Evolutionary conservation across 805 yeast genomes (phyloP), one percentile per base, ranked within the genome.

Genomic region (Cephaloascus fragrans): DNA sequence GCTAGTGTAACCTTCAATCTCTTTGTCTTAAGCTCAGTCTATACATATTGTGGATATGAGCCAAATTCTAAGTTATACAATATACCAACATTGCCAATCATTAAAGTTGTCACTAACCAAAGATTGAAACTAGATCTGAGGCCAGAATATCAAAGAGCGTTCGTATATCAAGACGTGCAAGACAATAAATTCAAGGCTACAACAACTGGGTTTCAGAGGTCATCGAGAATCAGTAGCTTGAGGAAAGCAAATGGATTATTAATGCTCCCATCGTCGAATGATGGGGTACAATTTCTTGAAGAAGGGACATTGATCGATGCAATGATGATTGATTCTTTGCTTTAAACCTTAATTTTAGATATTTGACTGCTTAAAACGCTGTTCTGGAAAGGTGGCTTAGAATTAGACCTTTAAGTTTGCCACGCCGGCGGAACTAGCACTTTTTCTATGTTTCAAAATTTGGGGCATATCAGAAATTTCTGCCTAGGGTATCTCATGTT

Each of bases 201-300:
- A 8, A n/a, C 33, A n/a, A 71, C 78, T 0, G 80, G 80, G 1
- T 61, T 62, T 42, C 80, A 73, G 45, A 51, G 80, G 40, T 69
- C 76, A 41, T 67, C 75, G 39, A 50, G 73, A 17, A 63, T 73
- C 9, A 70, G 67, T 1, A 67, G 75, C 18, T 56, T 73, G 49
- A 61, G 53, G n/a, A 59, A 62, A 0, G 73, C 77, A 1, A 71
- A 72, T 47, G 75, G 66, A 0, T 48, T 73, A 1, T 50, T 68
- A 2, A 50, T 65, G 12, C 55, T 73, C 3, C 79, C 79, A 0
- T 51, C 71, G 1, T 39, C 44, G 8, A 46, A 38, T 4, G 26
- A 18, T 6, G 36, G 36, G 23, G 20, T 8, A 23, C 8, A 6
- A 16, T 14, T 8, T 31, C 33, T 31, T 31, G 33, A 16, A 14